These are phyloP conservation scores for Thamnidium elegans DNA, from an alignment of 192 early-diverging fungal genomes.

Conservation along the genomic window DNA sequence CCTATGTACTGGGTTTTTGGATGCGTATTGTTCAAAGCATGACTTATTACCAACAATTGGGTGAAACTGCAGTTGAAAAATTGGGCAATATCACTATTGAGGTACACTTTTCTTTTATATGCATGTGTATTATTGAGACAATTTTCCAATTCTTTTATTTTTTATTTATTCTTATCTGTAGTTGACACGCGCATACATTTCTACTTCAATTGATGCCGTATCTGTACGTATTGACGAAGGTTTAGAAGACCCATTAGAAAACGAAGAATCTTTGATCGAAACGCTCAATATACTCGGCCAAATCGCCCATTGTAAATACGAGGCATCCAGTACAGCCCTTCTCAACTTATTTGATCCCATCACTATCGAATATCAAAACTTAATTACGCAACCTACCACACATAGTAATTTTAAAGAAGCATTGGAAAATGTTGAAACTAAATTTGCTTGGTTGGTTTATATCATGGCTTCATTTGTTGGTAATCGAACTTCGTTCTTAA, in stretches of 20 bases:
- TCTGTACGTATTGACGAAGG: constrained; percentile 50
- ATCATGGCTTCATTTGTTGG: constrained; percentile 68
- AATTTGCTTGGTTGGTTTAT: constrained; percentile 83
- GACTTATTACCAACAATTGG: constrained; percentile 39
- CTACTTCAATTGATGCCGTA: constrained; percentile 52
- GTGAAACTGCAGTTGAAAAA: constrained; percentile 23
- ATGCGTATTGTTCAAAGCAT: constrained; percentile 67
- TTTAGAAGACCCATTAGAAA: constrained; percentile 60
- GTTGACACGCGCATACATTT: constrained; percentile 51
- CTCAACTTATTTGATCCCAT: constrained; percentile 56
- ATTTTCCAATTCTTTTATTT: too few species aligned
- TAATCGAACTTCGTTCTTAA: constrained; percentile 59
- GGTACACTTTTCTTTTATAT: background rate
- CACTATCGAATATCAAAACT: constrained; percentile 57
- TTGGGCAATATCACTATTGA: constrained; percentile 51
- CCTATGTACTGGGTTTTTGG: constrained; percentile 86
- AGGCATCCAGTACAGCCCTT: constrained; percentile 50
- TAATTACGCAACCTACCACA: constrained; percentile 14
- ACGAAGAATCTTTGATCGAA: constrained; percentile 65
- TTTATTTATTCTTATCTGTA: constrained; percentile 20
- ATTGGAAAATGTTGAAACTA: constrained; percentile 53
- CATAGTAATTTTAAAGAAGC: constrained; percentile 44
- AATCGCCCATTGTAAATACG: constrained; percentile 70
- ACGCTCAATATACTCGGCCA: constrained; percentile 68
- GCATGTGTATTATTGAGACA: background rate